Evolutionary conservation across 305 asterid genomes (phyloP).

Genomic region (Solanum hybrid): DNA sequence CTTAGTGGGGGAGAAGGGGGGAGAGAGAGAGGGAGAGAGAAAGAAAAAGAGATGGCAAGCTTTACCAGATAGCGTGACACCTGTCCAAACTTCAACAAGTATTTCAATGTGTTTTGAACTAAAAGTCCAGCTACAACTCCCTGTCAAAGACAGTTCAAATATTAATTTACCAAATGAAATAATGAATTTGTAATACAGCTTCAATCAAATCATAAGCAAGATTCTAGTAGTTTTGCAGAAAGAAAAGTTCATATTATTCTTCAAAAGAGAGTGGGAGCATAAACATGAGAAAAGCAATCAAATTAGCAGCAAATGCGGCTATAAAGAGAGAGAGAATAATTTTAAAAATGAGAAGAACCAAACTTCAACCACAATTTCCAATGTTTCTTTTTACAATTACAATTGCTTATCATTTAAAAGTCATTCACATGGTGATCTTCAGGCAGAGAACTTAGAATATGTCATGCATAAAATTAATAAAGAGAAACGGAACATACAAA

Average conservation of each 20-base stretch:
- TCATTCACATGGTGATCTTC: neutral
- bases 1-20: neutral
- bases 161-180: neutral
- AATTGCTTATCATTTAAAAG: neutral
- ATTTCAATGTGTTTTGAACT: conserved; percentile 88
- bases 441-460: neutral
- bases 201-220: neutral
- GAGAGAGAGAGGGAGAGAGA: neutral
- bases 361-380: neutral
- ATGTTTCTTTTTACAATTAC: neutral
- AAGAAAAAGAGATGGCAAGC: neutral
- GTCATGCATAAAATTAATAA: neutral
- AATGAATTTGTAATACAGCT: neutral
- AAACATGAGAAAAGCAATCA: neutral
- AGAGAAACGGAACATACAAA: neutral
- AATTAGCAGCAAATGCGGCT: neutral
- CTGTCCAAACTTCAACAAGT: conserved; percentile 77
- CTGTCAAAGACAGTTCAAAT: conserved; percentile 19
- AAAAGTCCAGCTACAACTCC: conserved; percentile 97
- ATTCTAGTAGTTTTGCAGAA: neutral
- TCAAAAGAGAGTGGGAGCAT: neutral
- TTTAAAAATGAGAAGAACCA: neutral
- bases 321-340: neutral
- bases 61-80: conserved; percentile 88
- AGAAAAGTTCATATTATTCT: neutral